These are phyloP conservation scores for Straminergon stramineum DNA, from an alignment of 225 moss, liverwort and hornwort species.

Conservation along the genomic window DNA sequence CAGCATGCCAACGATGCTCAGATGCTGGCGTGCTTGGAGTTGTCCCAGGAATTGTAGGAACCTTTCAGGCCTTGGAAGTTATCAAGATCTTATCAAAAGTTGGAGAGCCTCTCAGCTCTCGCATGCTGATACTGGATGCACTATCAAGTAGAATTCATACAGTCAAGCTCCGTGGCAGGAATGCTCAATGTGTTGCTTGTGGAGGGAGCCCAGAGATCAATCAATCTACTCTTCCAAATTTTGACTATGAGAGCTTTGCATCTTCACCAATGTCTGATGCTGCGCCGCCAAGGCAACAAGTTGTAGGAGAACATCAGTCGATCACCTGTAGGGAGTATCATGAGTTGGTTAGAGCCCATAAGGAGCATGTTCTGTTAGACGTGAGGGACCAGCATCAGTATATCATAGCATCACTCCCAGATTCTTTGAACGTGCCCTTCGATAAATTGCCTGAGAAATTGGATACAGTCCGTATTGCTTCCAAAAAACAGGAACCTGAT, in stretches of 20 bases:
- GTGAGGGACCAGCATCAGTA: slow-evolving; percentile 66
- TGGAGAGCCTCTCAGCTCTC: slow-evolving; percentile 65
- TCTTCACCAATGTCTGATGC: slow-evolving; percentile 69
- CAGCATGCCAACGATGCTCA: slow-evolving; percentile 77
- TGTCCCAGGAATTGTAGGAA: slow-evolving; percentile 84
- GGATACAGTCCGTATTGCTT: slow-evolving; percentile 15
- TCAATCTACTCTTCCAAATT: slow-evolving; percentile 33
- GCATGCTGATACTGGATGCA: slow-evolving; percentile 79
- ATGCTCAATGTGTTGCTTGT: slow-evolving; percentile 52
- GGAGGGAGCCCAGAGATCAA: slow-evolving; percentile 55
- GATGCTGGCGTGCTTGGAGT: slow-evolving; percentile 94
- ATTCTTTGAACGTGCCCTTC: slow-evolving; percentile 71
- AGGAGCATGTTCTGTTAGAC: slow-evolving; percentile 60
- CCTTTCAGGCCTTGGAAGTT: slow-evolving; percentile 76
- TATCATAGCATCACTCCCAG: slow-evolving; percentile 55
- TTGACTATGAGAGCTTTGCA: slow-evolving; percentile 70
- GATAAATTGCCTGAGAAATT: slow-evolving; percentile 12
- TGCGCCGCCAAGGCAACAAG: slow-evolving; percentile 48
- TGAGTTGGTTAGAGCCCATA: slow-evolving; percentile 10
- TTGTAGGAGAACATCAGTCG: slow-evolving; percentile 40
- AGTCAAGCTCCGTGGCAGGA: slow-evolving; percentile 72
- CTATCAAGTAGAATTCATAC: slow-evolving; percentile 62
- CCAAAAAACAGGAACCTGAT: neutral
- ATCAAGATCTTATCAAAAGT: slow-evolving; percentile 67
- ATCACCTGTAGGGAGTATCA: slow-evolving; percentile 48